Evolutionary conservation across 108 stramenopile species (phyloP).

Genomic region (Mediolabrus comicus): DNA sequence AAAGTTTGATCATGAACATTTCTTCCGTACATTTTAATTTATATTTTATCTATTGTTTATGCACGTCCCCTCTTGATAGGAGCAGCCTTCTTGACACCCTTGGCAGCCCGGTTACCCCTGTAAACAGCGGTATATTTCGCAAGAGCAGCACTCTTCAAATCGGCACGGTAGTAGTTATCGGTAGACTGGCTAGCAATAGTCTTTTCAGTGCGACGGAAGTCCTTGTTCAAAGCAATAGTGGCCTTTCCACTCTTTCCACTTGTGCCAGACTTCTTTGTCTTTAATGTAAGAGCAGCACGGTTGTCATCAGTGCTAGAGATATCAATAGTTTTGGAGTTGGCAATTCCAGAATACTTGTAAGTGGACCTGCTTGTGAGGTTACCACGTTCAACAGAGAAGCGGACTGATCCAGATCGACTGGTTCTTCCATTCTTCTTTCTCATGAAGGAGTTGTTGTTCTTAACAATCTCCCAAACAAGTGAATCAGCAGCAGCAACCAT

Average conservation of each 20-base stretch:
- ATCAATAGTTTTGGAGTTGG: conserved; percentile 86
- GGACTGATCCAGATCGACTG: conserved; percentile 80
- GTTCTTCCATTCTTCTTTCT: conserved; percentile 90
- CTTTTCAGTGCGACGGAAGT: conserved; percentile 78
- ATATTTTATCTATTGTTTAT: conserved; percentile 21
- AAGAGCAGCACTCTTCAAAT: conserved; percentile 78
- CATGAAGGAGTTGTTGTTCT: conserved; percentile 88
- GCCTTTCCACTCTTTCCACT: conserved; percentile 64
- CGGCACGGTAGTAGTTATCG: conserved; percentile 90
- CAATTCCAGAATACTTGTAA: conserved; percentile 93
- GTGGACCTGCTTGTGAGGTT: conserved; percentile 86
- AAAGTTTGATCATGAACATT: too few relatives aligned
- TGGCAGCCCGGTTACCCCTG: conserved; percentile 82
- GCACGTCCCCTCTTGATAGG: conserved; percentile 87
- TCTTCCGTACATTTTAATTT: background rate
- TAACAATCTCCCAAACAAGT: conserved; percentile 90
- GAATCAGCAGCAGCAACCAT: conserved; percentile 84
- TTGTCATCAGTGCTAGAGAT: conserved; percentile 69
- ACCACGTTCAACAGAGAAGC: conserved; percentile 85
- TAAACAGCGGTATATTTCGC: conserved; percentile 90
- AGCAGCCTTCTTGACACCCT: conserved; percentile 84
- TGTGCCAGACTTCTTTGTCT: conserved; percentile 80
- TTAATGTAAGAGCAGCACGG: conserved; percentile 73
- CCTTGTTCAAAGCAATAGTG: conserved; percentile 84
- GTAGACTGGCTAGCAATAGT: conserved; percentile 69